phyloP scores from a whole-genome alignment of 345 rosid species.

The Corymbia maculata region DNA sequence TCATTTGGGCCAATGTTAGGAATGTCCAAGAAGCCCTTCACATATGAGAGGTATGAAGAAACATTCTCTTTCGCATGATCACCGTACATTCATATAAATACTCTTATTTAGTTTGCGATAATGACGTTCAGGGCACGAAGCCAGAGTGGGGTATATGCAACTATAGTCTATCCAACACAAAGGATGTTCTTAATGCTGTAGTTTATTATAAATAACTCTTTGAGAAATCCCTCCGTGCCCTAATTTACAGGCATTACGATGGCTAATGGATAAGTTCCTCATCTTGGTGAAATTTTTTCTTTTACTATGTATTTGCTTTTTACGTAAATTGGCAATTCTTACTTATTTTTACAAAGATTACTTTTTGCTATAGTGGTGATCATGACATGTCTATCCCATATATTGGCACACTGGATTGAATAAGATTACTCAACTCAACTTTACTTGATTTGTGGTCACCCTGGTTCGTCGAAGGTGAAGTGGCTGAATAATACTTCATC shows the following conservation, averaged over 20 bases:
- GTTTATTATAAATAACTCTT: slow-evolving; percentile 8
- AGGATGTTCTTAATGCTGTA: background rate
- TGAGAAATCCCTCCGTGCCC: slow-evolving; percentile 2
- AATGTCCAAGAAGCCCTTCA: slow-evolving; percentile 17
- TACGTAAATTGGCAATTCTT: background rate
- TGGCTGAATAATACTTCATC: slow-evolving; percentile 7
- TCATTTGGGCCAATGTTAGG: slow-evolving; percentile 21
- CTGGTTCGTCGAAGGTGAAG: slow-evolving; percentile 9
- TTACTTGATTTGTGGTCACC: slow-evolving; percentile 9
- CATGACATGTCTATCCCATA: slow-evolving; percentile 9
- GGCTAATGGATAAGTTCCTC: background rate
- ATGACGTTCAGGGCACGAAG: slow-evolving; percentile 1
- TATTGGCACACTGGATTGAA: slow-evolving; percentile 15
- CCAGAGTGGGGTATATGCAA: slow-evolving; percentile 16
- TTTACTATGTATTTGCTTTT: background rate
- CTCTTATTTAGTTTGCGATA: background rate
- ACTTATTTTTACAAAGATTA: too few species aligned
- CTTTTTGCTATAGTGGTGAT: slow-evolving; percentile 11
- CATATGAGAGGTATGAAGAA: slow-evolving; percentile 12
- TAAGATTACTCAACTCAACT: slow-evolving; percentile 8
- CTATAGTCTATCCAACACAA: background rate
- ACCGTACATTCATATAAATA: background rate
- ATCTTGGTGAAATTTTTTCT: too few species aligned
- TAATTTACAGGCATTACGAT: slow-evolving; percentile 2
- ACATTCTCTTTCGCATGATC: background rate